phyloP scores from a whole-genome alignment of 495 filamentous ascomycete genomes.

The Daldinia caldariorum region DNA sequence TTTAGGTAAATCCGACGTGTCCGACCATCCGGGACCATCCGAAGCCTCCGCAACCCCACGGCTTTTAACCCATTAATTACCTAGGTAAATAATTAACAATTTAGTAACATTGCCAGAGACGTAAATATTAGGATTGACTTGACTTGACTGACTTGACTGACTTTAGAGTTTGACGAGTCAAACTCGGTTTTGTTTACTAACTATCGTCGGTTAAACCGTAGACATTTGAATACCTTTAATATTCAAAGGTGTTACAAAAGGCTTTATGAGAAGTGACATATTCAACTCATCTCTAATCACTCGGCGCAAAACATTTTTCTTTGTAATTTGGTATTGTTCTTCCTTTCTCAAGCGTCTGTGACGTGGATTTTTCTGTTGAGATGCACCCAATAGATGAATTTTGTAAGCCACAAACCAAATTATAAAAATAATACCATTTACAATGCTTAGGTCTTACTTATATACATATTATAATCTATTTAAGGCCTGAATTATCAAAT shows the following conservation, averaged over 20 bases:
- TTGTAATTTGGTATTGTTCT: not conserved
- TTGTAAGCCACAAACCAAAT: not conserved
- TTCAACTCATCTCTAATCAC: not conserved
- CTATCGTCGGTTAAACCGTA: not conserved
- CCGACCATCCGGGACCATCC: slow-evolving; percentile 9
- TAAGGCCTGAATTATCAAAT: not conserved
- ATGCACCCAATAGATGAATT: not conserved
- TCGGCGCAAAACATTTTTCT: not conserved
- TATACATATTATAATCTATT: not conserved
- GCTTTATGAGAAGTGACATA: not conserved
- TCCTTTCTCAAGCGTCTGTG: not conserved
- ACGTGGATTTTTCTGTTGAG: not conserved
- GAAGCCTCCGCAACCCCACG: not conserved
- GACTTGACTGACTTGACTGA: no score
- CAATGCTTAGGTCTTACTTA: not conserved
- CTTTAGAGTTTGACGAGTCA: no score
- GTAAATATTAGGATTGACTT: no score
- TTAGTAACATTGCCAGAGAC: no score
- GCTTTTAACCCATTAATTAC: not conserved
- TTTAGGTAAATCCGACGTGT: slow-evolving; percentile 1
- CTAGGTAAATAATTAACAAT: no score
- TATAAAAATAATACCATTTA: not conserved
- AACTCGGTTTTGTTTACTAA: not conserved
- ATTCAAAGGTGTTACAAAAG: not conserved
- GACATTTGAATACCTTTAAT: not conserved